phyloP scores from a whole-genome alignment of 352 stramenopile species.

The Globisporangium paroecandrum region DNA sequence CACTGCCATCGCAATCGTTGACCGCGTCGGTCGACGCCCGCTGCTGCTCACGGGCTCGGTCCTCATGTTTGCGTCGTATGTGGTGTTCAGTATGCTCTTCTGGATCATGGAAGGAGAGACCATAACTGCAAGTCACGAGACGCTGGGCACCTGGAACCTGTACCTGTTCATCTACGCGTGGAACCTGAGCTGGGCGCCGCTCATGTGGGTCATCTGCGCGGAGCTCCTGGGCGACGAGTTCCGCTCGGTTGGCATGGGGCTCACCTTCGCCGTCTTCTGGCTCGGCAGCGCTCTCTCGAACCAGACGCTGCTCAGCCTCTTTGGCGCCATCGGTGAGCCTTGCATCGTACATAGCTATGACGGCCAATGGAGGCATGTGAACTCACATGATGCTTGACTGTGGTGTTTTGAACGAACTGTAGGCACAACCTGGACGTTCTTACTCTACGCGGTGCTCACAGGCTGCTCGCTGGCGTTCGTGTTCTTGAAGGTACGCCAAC shows the following conservation, averaged over 20 bases:
- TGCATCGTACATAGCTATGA: background rate
- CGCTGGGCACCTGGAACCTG: constrained; percentile 53
- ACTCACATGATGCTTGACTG: background rate
- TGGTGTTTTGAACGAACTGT: background rate
- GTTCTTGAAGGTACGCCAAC: constrained; percentile 37
- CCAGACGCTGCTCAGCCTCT: constrained; percentile 63
- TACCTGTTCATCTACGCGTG: constrained; percentile 73
- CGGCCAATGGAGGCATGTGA: background rate
- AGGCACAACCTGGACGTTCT: constrained; percentile 46
- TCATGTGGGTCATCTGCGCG: constrained; percentile 76
- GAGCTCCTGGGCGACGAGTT: constrained; percentile 65
- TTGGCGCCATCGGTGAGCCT: constrained; percentile 39
- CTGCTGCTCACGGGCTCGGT: constrained; percentile 55
- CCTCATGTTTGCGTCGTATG: constrained; percentile 49
- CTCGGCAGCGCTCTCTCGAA: constrained; percentile 64
- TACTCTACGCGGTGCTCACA: constrained; percentile 52
- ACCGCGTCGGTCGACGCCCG: constrained; percentile 54
- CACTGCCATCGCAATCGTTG: constrained; percentile 44
- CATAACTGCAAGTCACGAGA: constrained; percentile 22
- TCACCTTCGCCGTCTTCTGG: constrained; percentile 74
- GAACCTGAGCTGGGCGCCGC: constrained; percentile 71
- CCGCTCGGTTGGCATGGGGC: constrained; percentile 66
- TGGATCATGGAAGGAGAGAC: constrained; percentile 25
- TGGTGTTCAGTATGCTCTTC: constrained; percentile 53
- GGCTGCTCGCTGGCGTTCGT: constrained; percentile 44